Conservation (phyloP, 257 asterid genomes). For the Apocynum venetum region DNA sequence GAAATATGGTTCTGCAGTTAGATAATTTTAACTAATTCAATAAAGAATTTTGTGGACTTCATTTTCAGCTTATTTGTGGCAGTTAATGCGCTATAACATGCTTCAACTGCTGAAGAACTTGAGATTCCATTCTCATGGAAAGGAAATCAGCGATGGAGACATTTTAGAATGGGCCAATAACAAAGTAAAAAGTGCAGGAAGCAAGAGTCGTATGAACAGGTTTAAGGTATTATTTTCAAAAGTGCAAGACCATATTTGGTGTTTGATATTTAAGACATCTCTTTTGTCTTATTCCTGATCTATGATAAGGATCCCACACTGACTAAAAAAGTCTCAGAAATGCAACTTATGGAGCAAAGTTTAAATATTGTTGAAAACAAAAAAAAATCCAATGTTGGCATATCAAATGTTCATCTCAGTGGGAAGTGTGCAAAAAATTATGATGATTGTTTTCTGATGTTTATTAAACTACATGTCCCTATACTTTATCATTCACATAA, state of each 20-base stretch:
- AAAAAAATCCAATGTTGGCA: background rate
- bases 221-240: slow-evolving; percentile 46
- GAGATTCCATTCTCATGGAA: slow-evolving; percentile 82
- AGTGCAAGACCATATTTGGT: background rate
- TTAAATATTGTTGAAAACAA: background rate
- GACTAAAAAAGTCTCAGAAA: background rate
- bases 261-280: background rate
- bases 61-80: slow-evolving; percentile 91
- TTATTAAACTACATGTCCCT: background rate
- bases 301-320: background rate
- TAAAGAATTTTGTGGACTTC: slow-evolving; percentile 21
- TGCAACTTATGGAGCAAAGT: background rate
- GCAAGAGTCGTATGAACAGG: slow-evolving; percentile 64
- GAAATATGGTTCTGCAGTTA: background rate
- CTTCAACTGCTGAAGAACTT: slow-evolving; percentile 82
- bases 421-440: background rate
- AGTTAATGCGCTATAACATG: slow-evolving; percentile 86
- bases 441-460: background rate
- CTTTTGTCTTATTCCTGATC: background rate
- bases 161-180: slow-evolving; percentile 88
- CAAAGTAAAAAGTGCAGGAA: slow-evolving; percentile 66
- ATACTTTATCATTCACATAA: background rate
- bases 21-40: background rate
- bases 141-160: slow-evolving; percentile 78
- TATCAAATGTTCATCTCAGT: background rate